phyloP scores from a whole-genome alignment of 169 alveolate species.

The Plasmodium knowlesi region DNA sequence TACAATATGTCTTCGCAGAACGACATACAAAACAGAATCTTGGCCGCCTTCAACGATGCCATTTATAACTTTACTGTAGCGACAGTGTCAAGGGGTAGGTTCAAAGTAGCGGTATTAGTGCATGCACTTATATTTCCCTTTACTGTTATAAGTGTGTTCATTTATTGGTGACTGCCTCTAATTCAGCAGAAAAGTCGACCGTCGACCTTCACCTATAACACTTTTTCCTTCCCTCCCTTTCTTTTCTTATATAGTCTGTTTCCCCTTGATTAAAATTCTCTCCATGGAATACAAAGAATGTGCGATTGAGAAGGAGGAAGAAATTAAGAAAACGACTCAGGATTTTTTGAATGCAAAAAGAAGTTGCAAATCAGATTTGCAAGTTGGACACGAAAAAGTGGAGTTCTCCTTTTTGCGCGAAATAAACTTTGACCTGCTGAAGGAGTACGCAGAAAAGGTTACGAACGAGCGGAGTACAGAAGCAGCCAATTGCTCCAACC shows the following conservation, averaged over 20 bases:
- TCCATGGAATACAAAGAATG: conserved; percentile 48
- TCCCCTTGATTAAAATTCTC: conserved; percentile 53
- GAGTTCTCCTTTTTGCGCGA: conserved; percentile 15
- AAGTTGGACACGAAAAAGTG: neutral
- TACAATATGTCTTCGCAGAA: conserved; percentile 23
- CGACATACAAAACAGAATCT: conserved; percentile 26
- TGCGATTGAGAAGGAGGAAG: conserved; percentile 24
- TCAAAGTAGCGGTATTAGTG: neutral
- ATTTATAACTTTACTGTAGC: conserved; percentile 58
- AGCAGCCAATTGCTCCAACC: neutral
- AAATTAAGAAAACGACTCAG: conserved; percentile 22
- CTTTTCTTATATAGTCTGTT: conserved; percentile 17
- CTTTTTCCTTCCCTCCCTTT: neutral
- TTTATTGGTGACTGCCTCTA: neutral
- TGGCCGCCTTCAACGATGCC: conserved; percentile 38
- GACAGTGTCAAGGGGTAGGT: conserved; percentile 41
- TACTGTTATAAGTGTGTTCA: neutral
- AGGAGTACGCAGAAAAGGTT: conserved; percentile 10
- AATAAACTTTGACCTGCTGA: conserved; percentile 7
- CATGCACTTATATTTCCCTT: neutral
- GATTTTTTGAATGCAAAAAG: conserved; percentile 15
- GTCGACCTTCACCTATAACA: neutral
- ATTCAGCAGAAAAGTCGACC: neutral
- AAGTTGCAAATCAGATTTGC: neutral
- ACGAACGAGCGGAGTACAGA: neutral